Base-by-base conservation (phyloP, 2,329 filamentous ascomycete species). In the Apiospora malaysiana region DNA sequence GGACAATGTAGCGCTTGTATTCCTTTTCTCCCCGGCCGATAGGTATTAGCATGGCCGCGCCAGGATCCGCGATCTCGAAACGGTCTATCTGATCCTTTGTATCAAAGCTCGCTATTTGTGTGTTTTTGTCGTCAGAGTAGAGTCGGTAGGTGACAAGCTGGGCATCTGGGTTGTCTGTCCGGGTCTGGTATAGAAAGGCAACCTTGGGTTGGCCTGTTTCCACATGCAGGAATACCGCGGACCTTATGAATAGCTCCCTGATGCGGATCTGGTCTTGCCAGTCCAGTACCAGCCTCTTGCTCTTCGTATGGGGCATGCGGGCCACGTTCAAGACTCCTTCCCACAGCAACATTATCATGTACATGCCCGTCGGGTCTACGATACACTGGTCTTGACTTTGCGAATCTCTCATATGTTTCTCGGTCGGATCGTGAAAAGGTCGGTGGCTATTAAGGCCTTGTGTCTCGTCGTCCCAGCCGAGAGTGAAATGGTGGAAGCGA, bases 401-500 rank as follows among this genome's bases (percentile, higher is more conserved):
- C 9, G 92, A 92, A 77, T 97, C 93, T 69, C 94, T 86, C 87
- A 91, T 88, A 72, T 90, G 86, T 47, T 84, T 86, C 76, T 91
- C 89, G 43, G 87, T 83, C 1, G 82, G 77, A 73, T 92, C 89
- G 51, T 85, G 82, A 51, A 89, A 87, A 1, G 82, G 75, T 75
- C 87, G 83, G 27, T 87, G 79, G 0, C 86, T 88, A 10, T 88
- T 84, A 2, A 92, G 80, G 71, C 84, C 80, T 25, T 81, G 81
- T 5, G 78, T 84, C 79, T 87, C 81, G 0, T 86, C 77, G 76
- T 98, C 91, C 95, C 96, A 99, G 21, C 88, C 90, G 25, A 97
- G 82, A 1, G 94, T 97, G 81, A 98, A 97, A 83, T 97, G 98
- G 77, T 94, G 91, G 76, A 93, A 93, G 70, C 93, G 90, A 79